Evolutionary conservation across 2,329 filamentous ascomycete species (phyloP).

Genomic region (Phoma herbarum): DNA sequence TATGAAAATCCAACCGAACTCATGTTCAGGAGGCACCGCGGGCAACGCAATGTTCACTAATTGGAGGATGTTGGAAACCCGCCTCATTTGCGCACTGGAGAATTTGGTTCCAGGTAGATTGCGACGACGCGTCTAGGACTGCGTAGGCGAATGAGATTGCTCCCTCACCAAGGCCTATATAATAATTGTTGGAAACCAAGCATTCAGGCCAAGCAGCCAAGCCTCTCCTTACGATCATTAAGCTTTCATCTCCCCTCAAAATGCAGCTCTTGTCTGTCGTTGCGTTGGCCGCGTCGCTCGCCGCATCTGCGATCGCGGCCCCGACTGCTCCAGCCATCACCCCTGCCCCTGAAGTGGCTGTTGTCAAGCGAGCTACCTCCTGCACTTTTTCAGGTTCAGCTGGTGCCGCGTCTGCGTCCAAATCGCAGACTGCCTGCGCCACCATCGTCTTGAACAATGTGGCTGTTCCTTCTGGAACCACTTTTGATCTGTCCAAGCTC

Average conservation of each 20-base stretch:
- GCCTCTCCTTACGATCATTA: slow-evolving; percentile 6
- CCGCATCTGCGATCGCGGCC: slow-evolving; percentile 32
- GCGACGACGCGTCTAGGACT: neutral
- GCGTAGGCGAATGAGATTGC: slow-evolving; percentile 9
- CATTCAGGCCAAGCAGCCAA: slow-evolving; percentile 28
- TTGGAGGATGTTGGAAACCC: slow-evolving; percentile 16
- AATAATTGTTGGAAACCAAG: slow-evolving; percentile 21
- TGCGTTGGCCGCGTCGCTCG: slow-evolving; percentile 30
- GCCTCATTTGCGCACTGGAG: slow-evolving; percentile 9
- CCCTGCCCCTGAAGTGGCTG: slow-evolving; percentile 27
- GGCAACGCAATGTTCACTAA: slow-evolving; percentile 1
- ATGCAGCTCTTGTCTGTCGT: slow-evolving; percentile 29
- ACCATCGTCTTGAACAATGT: slow-evolving; percentile 64
- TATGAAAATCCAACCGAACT: neutral
- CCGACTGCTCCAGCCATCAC: slow-evolving; percentile 39
- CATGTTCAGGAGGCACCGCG: neutral
- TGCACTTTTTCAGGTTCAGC: slow-evolving; percentile 62
- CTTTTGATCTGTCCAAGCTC: slow-evolving; percentile 65
- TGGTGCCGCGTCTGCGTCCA: slow-evolving; percentile 57
- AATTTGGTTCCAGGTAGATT: slow-evolving; percentile 16
- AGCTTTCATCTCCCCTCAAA: slow-evolving; percentile 11
- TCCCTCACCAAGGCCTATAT: slow-evolving; percentile 14
- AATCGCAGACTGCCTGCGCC: slow-evolving; percentile 61
- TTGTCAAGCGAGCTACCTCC: slow-evolving; percentile 37
- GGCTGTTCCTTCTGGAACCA: slow-evolving; percentile 64